Percentiles rank a stretch among this genome's conserved stretches.
Conservation (phyloP, 2,329 filamentous ascomycete species). For the Cercospora zeina region DNA sequence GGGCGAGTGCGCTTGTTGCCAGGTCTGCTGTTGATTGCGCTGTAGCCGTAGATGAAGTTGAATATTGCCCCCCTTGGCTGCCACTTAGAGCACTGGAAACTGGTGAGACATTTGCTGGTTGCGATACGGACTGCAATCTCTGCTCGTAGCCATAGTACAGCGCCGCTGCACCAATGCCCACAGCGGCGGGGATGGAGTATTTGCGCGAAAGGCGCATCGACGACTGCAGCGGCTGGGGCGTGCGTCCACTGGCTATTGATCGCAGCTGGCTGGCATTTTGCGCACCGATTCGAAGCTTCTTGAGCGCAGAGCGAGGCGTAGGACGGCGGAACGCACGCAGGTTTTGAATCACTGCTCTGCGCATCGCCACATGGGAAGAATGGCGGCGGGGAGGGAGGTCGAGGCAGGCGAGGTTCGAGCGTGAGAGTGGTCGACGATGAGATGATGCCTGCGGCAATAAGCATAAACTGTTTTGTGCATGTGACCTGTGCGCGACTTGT, state of each 20-base stretch:
- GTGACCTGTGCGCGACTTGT: constrained; percentile 4
- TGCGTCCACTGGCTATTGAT: constrained; percentile 44
- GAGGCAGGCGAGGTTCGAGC: not conserved
- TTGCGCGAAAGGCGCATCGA: constrained; percentile 72
- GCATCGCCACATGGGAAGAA: constrained; percentile 57
- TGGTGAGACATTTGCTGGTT: constrained; percentile 26
- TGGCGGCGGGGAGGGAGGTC: not conserved
- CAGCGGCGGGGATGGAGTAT: constrained; percentile 65
- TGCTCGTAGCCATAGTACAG: constrained; percentile 70
- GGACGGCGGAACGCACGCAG: constrained; percentile 68
- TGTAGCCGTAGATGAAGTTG: constrained; percentile 29
- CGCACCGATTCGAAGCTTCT: constrained; percentile 47
- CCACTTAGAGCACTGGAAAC: constrained; percentile 25
- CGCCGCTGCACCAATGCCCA: constrained; percentile 67
- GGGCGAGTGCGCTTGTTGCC: constrained; percentile 25
- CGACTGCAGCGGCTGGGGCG: constrained; percentile 55
- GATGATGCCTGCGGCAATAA: constrained; percentile 5
- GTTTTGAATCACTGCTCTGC: constrained; percentile 68
- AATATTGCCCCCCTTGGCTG: constrained; percentile 40
- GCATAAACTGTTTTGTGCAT: constrained; percentile 1
- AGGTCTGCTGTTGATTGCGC: constrained; percentile 18
- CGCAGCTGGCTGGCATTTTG: constrained; percentile 50
- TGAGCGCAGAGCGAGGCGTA: constrained; percentile 61
- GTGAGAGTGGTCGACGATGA: not conserved
- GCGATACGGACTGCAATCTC: constrained; percentile 16